phyloP scores from a whole-genome alignment of 495 filamentous ascomycete species.

The Corynascus novoguineensis region DNA sequence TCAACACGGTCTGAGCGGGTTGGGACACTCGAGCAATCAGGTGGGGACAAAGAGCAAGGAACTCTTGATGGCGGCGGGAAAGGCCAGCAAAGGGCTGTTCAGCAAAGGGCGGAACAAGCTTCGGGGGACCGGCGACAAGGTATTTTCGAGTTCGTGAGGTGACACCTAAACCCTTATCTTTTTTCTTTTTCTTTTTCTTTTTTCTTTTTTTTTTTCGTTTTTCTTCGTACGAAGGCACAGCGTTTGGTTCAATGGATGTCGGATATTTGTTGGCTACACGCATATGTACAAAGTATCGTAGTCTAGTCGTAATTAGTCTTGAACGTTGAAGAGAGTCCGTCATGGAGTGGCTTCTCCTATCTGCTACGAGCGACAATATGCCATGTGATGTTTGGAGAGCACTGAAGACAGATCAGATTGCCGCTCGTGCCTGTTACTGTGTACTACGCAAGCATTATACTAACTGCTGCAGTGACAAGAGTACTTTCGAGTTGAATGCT shows the following conservation, averaged over 20 bases:
- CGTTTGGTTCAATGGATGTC: background rate
- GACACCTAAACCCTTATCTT: no score
- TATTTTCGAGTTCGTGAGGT: constrained; percentile 46
- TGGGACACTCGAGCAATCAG: constrained; percentile 41
- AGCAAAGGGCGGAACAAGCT: constrained; percentile 82
- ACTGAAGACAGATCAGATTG: no score
- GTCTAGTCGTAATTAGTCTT: background rate
- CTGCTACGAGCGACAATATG: no score
- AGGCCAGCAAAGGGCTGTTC: constrained; percentile 79
- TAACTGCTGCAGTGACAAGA: no score
- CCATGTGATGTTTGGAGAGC: no score
- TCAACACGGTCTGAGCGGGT: constrained; percentile 24
- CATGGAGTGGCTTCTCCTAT: background rate
- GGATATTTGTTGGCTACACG: background rate
- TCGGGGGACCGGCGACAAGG: constrained; percentile 68
- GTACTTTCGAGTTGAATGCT: no score
- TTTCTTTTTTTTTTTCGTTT: no score
- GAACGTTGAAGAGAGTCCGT: background rate
- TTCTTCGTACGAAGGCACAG: background rate
- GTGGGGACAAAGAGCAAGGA: constrained; percentile 78
- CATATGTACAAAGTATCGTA: background rate
- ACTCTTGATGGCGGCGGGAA: constrained; percentile 72
- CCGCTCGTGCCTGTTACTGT: no score
- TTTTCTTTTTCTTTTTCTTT: no score
- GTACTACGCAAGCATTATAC: no score